Conservation (phyloP, 306 rosid genomes). For the Inga leiocalycina region DNA sequence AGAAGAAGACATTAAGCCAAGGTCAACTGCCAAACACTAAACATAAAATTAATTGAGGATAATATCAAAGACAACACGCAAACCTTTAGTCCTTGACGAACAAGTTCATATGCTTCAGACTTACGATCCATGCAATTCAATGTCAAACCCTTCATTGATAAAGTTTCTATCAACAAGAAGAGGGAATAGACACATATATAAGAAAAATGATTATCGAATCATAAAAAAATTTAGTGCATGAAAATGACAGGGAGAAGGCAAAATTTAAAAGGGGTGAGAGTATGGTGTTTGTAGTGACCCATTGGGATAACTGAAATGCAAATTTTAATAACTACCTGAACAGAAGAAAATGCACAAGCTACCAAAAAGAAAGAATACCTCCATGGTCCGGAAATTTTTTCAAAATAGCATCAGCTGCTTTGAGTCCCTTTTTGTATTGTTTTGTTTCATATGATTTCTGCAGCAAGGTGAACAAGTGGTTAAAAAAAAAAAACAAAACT, state of each 20-base stretch:
- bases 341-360: slow-evolving; percentile 3
- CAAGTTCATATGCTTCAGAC: slow-evolving; percentile 96
- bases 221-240: background rate
- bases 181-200: slow-evolving; percentile 23
- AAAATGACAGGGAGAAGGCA: background rate
- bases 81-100: slow-evolving; percentile 93
- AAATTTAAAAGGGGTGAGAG: background rate
- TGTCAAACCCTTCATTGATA: slow-evolving; percentile 98
- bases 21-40: slow-evolving; percentile 8
- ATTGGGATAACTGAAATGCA: slow-evolving; percentile 16
- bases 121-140: slow-evolving; percentile 98
- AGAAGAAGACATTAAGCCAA: slow-evolving; percentile 36
- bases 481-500: too few species aligned
- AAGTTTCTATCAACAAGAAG: slow-evolving; percentile 72
- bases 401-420: slow-evolving; percentile 95
- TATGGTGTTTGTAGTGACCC: background rate
- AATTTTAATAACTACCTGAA: background rate
- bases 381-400: slow-evolving; percentile 97
- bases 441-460: slow-evolving; percentile 99
- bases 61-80: slow-evolving; percentile 25
- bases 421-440: slow-evolving; percentile 95
- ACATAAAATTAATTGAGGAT: slow-evolving; percentile 20
- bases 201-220: slow-evolving; percentile 5
- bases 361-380: slow-evolving; percentile 51
- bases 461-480: slow-evolving; percentile 14